Conservation (phyloP, 495 filamentous ascomycete species). For the Neurospora sp. region DNA sequence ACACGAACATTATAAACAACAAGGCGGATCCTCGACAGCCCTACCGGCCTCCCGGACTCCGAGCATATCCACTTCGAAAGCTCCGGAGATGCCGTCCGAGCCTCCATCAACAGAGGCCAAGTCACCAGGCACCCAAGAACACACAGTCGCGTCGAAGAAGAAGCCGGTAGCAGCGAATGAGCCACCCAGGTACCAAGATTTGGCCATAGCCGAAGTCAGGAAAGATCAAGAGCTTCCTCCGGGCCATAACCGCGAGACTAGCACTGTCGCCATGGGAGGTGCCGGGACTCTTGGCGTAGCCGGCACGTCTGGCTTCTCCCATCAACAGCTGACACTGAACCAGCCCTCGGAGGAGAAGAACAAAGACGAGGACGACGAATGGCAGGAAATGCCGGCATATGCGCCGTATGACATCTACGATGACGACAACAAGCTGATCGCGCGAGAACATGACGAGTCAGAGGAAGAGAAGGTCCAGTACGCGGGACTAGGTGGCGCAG, state of each 20-base stretch:
- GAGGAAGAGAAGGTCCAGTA: constrained; percentile 68
- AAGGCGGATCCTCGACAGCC: neutral
- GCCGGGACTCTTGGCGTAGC: neutral
- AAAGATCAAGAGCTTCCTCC: constrained; percentile 5
- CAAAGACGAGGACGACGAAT: constrained; percentile 50
- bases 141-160: neutral
- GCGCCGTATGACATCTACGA: constrained; percentile 92
- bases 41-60: neutral
- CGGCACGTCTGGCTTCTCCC: constrained; percentile 76
- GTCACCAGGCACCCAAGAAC: neutral
- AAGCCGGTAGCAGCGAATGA: constrained; percentile 6
- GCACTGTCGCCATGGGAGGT: constrained; percentile 7
- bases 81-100: neutral
- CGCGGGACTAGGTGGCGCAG: constrained; percentile 68
- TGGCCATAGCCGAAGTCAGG: constrained; percentile 10
- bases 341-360: constrained; percentile 38
- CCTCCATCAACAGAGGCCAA: neutral
- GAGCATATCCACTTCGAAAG: neutral
- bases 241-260: constrained; percentile 23
- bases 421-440: constrained; percentile 80
- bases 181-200: constrained; percentile 11
- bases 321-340: constrained; percentile 65
- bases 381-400: constrained; percentile 90
- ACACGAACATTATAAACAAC: constrained; percentile 5
- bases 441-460: constrained; percentile 60